Percentiles rank a stretch among this genome's conserved stretches.
Conservation (phyloP, 192 early-diverging fungal genomes). For the Chytriomyces hyalinus region DNA sequence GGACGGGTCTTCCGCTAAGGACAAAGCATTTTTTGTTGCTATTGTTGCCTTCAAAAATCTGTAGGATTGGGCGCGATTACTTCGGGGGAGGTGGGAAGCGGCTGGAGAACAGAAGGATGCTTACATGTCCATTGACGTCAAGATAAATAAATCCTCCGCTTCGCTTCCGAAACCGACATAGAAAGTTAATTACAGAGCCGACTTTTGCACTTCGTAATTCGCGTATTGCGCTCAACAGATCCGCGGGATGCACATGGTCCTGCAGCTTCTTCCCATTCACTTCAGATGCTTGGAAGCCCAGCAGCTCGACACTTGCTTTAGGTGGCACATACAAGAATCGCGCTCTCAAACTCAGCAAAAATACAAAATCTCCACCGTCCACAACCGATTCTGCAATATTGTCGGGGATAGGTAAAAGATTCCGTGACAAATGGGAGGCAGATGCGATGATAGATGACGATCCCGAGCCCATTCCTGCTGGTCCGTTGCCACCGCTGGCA, state of each 20-base stretch:
- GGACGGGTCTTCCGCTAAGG: slow-evolving; percentile 56
- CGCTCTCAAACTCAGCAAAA: slow-evolving; percentile 71
- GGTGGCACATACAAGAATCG: slow-evolving; percentile 69
- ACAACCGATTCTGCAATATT: slow-evolving; percentile 41
- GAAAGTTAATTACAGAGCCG: slow-evolving; percentile 56
- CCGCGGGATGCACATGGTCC: slow-evolving; percentile 68
- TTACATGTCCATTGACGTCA: slow-evolving; percentile 67
- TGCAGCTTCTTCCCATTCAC: slow-evolving; percentile 61
- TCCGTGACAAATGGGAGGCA: neutral
- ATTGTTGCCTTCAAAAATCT: slow-evolving; percentile 61
- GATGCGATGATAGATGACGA: neutral
- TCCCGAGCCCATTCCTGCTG: neutral
- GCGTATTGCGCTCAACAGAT: slow-evolving; percentile 69
- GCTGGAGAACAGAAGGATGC: neutral
- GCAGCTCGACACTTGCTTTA: slow-evolving; percentile 41
- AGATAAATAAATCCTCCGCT: slow-evolving; percentile 67
- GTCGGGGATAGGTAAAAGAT: slow-evolving; percentile 21
- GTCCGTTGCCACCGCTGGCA: neutral
- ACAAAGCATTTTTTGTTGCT: slow-evolving; percentile 70
- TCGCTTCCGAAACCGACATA: slow-evolving; percentile 66
- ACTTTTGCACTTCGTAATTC: slow-evolving; percentile 61
- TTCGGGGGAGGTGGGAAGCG: neutral
- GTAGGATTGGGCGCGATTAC: neutral
- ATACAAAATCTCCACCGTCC: slow-evolving; percentile 65
- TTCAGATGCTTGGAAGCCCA: slow-evolving; percentile 63